phyloP scores from a whole-genome alignment of 1,284 basidiomycete genomes.

The Wallemia hederae region DNA sequence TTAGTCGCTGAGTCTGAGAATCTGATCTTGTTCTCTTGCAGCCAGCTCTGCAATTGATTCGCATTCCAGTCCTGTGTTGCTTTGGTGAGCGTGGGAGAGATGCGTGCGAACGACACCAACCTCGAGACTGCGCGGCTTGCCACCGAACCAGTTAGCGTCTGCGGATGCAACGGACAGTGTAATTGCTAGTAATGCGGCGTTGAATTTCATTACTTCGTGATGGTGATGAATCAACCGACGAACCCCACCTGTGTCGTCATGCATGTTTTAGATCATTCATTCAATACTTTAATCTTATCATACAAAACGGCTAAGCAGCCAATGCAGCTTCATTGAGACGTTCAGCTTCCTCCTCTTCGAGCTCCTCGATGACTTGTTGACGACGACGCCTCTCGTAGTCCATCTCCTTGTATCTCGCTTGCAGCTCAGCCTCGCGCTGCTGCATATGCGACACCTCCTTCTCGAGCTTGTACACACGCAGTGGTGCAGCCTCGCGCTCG shows the following conservation, averaged over 20 bases:
- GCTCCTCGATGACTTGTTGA: slow-evolving; percentile 25
- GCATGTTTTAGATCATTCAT: not conserved
- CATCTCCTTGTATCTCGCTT: slow-evolving; percentile 54
- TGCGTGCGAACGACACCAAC: not conserved
- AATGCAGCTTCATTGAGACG: slow-evolving; percentile 9
- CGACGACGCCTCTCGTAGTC: slow-evolving; percentile 37
- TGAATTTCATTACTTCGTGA: not conserved
- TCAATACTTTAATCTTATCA: not conserved
- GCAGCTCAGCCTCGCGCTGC: slow-evolving; percentile 39
- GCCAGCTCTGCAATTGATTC: slow-evolving; percentile 5
- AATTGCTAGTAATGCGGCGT: not conserved
- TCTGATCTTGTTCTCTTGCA: slow-evolving; percentile 5
- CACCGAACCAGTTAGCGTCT: not conserved
- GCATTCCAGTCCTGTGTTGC: slow-evolving; percentile 3
- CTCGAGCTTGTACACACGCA: slow-evolving; percentile 37
- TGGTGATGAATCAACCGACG: too few relatives aligned
- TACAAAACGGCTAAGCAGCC: slow-evolving; percentile 10
- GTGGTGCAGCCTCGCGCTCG: slow-evolving; percentile 43
- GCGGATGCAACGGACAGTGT: not conserved
- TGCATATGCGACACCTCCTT: slow-evolving; percentile 60
- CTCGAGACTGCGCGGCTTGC: not conserved
- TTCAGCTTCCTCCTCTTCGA: slow-evolving; percentile 18
- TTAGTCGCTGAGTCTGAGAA: slow-evolving; percentile 5
- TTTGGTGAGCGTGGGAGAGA: not conserved
- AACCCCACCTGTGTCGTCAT: not conserved